phyloP scores from a whole-genome alignment of 257 asterid genomes.

The Echium plantagineum region DNA sequence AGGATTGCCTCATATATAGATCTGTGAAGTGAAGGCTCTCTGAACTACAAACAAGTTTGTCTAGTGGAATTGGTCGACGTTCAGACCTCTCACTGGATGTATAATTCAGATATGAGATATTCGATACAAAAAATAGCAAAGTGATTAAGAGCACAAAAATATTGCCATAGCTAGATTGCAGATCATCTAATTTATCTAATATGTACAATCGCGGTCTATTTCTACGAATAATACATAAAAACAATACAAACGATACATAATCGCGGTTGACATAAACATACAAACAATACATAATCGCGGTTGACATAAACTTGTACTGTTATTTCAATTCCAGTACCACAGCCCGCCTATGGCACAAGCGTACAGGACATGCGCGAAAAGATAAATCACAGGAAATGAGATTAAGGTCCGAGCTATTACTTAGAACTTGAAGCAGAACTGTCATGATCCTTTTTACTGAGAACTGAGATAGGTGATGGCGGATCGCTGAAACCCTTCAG shows the following conservation, averaged over 20 bases:
- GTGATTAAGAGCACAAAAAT: background rate
- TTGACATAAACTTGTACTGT: background rate
- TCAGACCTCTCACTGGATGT: too few relatives aligned
- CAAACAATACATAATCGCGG: background rate
- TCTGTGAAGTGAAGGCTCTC: too few relatives aligned
- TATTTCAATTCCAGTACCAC: background rate
- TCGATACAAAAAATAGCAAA: too few relatives aligned
- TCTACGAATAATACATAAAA: too few relatives aligned
- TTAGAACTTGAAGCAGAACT: background rate
- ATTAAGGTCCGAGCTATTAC: background rate
- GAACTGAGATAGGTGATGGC: background rate
- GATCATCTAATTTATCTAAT: background rate
- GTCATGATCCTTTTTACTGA: background rate
- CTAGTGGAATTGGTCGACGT: too few relatives aligned
- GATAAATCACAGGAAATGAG: background rate
- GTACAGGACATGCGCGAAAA: background rate
- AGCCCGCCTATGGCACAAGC: background rate
- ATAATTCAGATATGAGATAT: too few relatives aligned
- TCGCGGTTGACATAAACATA: too few relatives aligned
- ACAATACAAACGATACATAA: too few relatives aligned
- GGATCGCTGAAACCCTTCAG: background rate
- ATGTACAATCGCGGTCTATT: background rate
- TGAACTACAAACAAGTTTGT: too few relatives aligned
- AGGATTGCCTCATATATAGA: too few relatives aligned
- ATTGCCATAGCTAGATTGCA: too few relatives aligned